Conservation (phyloP, 1,139 yeast species). For the Kodamaea sp. region DNA sequence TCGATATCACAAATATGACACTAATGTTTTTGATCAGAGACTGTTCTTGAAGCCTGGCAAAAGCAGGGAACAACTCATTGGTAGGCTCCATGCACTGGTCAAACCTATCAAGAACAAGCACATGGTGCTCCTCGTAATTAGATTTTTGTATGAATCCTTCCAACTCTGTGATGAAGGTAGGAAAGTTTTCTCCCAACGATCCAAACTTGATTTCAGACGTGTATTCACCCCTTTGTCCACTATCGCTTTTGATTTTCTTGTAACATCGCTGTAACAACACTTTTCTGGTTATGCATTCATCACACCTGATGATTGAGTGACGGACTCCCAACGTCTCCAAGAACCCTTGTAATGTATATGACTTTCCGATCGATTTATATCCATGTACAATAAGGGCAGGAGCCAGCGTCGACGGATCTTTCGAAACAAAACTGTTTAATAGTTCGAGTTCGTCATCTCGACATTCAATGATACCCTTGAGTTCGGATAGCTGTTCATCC, state of each 20-base stretch:
- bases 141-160: slow-evolving; percentile 36
- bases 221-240: slow-evolving; percentile 19
- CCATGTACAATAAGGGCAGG: slow-evolving; percentile 42
- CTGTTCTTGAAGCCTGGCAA: slow-evolving; percentile 49
- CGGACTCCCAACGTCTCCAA: slow-evolving; percentile 25
- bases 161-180: slow-evolving; percentile 45
- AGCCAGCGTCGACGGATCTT: slow-evolving; percentile 22
- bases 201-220: slow-evolving; percentile 10
- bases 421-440: slow-evolving; percentile 29
- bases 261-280: slow-evolving; percentile 42
- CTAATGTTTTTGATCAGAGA: slow-evolving; percentile 31
- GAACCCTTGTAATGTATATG: slow-evolving; percentile 30
- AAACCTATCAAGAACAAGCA: slow-evolving; percentile 58
- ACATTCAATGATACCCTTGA: slow-evolving; percentile 12
- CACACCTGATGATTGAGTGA: slow-evolving; percentile 35
- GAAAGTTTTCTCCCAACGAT: slow-evolving; percentile 44
- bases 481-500: slow-evolving; percentile 2
- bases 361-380: slow-evolving; percentile 43
- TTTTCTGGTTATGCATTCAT: slow-evolving; percentile 41
- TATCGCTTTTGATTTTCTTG: slow-evolving; percentile 29
- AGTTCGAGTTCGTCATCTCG: slow-evolving; percentile 32
- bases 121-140: slow-evolving; percentile 42
- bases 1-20: slow-evolving; percentile 34
- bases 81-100: slow-evolving; percentile 56
- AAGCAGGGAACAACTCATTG: slow-evolving; percentile 46